A percentile compares a stretch with the other conserved stretches of the same genome.
These are phyloP conservation scores for Lactifluus subvellereus DNA, from an alignment of 768 basidiomycete genomes.

Conservation along the genomic window DNA sequence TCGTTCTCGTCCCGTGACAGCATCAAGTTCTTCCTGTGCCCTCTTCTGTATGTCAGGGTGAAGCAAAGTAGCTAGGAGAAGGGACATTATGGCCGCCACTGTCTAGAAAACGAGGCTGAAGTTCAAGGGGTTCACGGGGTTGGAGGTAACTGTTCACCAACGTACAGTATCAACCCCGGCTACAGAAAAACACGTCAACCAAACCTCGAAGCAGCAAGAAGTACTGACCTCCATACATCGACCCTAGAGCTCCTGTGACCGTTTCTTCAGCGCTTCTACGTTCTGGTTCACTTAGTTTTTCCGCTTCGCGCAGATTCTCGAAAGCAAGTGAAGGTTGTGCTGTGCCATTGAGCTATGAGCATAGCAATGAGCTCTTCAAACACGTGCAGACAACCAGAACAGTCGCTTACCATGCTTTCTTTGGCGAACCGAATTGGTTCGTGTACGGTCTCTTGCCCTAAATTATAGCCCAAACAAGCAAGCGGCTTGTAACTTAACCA, in stretches of 20 bases:
- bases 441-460: neutral
- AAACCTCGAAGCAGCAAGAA: neutral
- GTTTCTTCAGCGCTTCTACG: neutral
- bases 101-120: neutral
- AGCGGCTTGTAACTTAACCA: constrained; percentile 13
- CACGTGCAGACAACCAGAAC: neutral
- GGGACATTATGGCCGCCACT: neutral
- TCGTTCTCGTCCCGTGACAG: constrained; percentile 19
- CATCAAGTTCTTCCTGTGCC: constrained; percentile 26
- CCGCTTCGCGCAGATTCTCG: neutral
- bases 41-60: constrained; percentile 21
- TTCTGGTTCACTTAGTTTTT: neutral
- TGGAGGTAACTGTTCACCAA: neutral
- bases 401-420: constrained; percentile 7
- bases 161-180: constrained; percentile 12
- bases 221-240: constrained; percentile 7
- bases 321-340: constrained; percentile 10
- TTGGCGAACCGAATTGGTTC: constrained; percentile 9
- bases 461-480: neutral
- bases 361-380: neutral
- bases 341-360: neutral
- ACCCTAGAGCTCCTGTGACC: neutral
- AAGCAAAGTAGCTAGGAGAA: constrained; percentile 14
- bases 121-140: neutral
- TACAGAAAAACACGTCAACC: neutral